Evolutionary conservation across 139 green algal species (phyloP).

Genomic region (Picochlorum sp.): DNA sequence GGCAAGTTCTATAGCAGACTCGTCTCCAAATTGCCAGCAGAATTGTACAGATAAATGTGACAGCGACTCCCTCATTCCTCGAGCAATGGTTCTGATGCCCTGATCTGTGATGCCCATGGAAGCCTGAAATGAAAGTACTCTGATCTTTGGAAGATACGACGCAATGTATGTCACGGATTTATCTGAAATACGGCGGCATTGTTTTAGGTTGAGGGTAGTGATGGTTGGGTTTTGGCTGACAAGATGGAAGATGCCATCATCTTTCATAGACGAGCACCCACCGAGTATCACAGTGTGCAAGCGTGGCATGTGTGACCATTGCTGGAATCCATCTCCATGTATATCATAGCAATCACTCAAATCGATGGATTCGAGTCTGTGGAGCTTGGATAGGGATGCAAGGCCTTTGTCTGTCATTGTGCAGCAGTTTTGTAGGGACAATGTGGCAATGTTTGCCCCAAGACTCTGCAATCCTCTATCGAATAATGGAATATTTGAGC

Average conservation of each 20-base stretch:
- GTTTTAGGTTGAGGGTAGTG: slow-evolving; percentile 29
- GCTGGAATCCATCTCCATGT: slow-evolving; percentile 1
- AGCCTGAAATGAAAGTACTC: slow-evolving; percentile 17
- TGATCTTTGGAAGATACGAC: neutral
- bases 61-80: slow-evolving; percentile 11
- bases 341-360: slow-evolving; percentile 31
- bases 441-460: neutral
- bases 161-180: slow-evolving; percentile 21
- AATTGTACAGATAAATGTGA: slow-evolving; percentile 35
- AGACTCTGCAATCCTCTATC: slow-evolving; percentile 11
- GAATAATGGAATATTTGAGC: slow-evolving; percentile 12
- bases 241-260: slow-evolving; percentile 26
- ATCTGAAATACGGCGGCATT: slow-evolving; percentile 34
- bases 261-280: slow-evolving; percentile 20
- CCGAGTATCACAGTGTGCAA: slow-evolving; percentile 27
- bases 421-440: slow-evolving; percentile 32
- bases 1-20: slow-evolving; percentile 14
- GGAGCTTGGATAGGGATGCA: slow-evolving; percentile 15
- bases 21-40: slow-evolving; percentile 31
- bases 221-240: slow-evolving; percentile 1
- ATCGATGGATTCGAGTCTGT: slow-evolving; percentile 15
- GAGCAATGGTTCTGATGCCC: slow-evolving; percentile 18
- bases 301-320: neutral
- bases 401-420: slow-evolving; percentile 33
- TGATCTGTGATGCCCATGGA: slow-evolving; percentile 30